These are phyloP conservation scores for Aspergillus clavatus DNA, from an alignment of 2,329 filamentous ascomycete genomes.

Conservation along the genomic window DNA sequence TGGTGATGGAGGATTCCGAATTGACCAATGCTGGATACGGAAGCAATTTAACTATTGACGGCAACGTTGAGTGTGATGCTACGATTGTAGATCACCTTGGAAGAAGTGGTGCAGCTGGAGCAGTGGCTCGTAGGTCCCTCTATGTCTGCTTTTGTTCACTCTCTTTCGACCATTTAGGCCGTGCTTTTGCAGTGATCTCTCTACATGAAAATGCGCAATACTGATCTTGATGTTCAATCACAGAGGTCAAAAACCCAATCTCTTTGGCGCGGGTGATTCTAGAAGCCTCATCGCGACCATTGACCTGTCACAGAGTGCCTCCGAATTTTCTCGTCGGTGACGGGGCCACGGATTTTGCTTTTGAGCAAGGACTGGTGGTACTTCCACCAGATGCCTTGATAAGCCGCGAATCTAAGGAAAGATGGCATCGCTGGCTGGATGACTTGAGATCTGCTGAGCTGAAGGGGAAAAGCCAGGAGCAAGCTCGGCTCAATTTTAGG, in stretches of 20 bases:
- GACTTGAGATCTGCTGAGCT: slow-evolving; percentile 63
- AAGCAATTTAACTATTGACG: slow-evolving; percentile 88
- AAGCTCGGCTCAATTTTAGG: slow-evolving; percentile 21
- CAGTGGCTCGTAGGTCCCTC: slow-evolving; percentile 68
- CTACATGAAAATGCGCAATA: too few relatives aligned
- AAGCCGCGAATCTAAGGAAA: slow-evolving; percentile 72
- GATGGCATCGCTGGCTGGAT: slow-evolving; percentile 69
- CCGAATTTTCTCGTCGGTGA: slow-evolving; percentile 85
- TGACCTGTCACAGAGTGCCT: slow-evolving; percentile 84
- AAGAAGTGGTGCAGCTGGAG: slow-evolving; percentile 87
- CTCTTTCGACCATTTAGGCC: not conserved
- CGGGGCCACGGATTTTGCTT: slow-evolving; percentile 82
- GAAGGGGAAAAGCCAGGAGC: slow-evolving; percentile 33
- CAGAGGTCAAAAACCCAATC: slow-evolving; percentile 78
- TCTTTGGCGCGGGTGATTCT: slow-evolving; percentile 78
- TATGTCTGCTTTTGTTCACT: too few relatives aligned
- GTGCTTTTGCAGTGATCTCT: not conserved
- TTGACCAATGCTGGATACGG: slow-evolving; percentile 97
- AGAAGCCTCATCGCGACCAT: slow-evolving; percentile 66
- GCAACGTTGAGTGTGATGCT: slow-evolving; percentile 89
- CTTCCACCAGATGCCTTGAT: slow-evolving; percentile 72
- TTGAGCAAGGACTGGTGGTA: slow-evolving; percentile 67
- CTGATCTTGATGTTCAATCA: not conserved
- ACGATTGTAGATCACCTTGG: slow-evolving; percentile 87
- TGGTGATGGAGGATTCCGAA: slow-evolving; percentile 82